Percentiles rank a stretch among this genome's conserved stretches.
phyloP scores from a whole-genome alignment of 192 early-diverging fungal species.

The Rhizophagus prolifer region DNA sequence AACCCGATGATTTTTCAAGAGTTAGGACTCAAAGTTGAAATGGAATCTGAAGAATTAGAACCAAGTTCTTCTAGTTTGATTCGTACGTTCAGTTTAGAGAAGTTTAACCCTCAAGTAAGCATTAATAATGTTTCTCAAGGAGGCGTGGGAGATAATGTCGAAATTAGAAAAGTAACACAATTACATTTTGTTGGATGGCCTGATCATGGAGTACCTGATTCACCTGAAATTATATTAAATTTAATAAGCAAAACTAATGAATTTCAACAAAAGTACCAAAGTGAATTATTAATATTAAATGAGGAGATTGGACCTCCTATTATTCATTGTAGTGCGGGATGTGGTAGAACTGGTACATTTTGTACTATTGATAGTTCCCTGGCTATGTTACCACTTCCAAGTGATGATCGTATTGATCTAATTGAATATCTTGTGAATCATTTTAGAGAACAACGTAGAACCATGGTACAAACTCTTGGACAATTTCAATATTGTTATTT shows the following conservation, averaged over 20 bases:
- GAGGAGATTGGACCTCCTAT: slow-evolving; percentile 53
- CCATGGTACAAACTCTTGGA: slow-evolving; percentile 70
- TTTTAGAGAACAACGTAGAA: slow-evolving; percentile 70
- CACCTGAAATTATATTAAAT: slow-evolving; percentile 33
- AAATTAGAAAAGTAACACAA: slow-evolving; percentile 54
- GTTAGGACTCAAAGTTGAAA: slow-evolving; percentile 41
- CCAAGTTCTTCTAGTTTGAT: slow-evolving; percentile 43
- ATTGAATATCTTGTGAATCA: slow-evolving; percentile 59
- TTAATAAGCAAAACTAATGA: slow-evolving; percentile 27
- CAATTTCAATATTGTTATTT: slow-evolving; percentile 82
- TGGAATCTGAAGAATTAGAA: slow-evolving; percentile 45
- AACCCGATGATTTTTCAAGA: slow-evolving; percentile 38
- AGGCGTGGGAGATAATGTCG: not conserved
- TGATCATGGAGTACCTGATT: slow-evolving; percentile 71
- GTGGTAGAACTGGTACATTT: slow-evolving; percentile 81
- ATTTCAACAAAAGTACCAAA: slow-evolving; percentile 4
- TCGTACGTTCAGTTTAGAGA: slow-evolving; percentile 38
- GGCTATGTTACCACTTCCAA: not conserved
- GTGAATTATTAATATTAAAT: not conserved
- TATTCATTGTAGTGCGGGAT: slow-evolving; percentile 84
- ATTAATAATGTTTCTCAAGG: not conserved
- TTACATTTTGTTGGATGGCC: slow-evolving; percentile 81
- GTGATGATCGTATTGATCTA: slow-evolving; percentile 45
- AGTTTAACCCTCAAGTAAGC: not conserved
- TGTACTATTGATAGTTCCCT: slow-evolving; percentile 58